Evolutionary conservation across 257 asterid species (phyloP), one percentile per base, ranked within the genome.

Genomic region (Nicotiana attenuata): DNA sequence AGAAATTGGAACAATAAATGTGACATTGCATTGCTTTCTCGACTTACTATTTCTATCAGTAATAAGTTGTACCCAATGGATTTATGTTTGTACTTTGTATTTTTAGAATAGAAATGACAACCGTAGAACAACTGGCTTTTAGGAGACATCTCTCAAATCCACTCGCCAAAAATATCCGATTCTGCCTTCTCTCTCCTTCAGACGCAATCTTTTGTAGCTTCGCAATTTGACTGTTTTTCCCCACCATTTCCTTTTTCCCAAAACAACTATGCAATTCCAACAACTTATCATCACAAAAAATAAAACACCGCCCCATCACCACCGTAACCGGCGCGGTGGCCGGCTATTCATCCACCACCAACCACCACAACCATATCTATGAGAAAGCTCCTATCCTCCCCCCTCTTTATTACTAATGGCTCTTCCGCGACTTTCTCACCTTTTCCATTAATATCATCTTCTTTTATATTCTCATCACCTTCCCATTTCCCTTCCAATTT

Each of bases 181-280:
- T 81, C 64, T 7, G 26, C 22, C 22, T 82, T 53, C 80, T 64
- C 16, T 35, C 78, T 19, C 59, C 56, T 26, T 11, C 26, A 84
- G 7, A 16, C 56, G 13, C 20, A 76, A 19, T 52, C n/a, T 59
- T 16, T 31, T 10, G 20, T 60, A 60, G 13, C 17, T 66, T 24
- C 20, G 56, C 5, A 68, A 68, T n/a, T 68, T 41, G 11, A 6
- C 78, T 13, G 56, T 35, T 45, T 11, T 65, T n/a, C 75, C 53
- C 45, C 31, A 65, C 38, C 75, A n/a, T 3, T 29, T 56, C 41
- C 81, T 6, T n/a, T 8, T 52, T 19, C n/a, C 76, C 63, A 29
- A 55, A 65, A 4, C 7, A 83, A 83, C 56, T 88, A 88, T 89
- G 94, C 91, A 80, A 87, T 84, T 85, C 82, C 80, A 87, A 65